These are phyloP conservation scores for Colletotrichum orchidophilum DNA, from an alignment of 2,329 filamentous ascomycete species.

Conservation along the genomic window DNA sequence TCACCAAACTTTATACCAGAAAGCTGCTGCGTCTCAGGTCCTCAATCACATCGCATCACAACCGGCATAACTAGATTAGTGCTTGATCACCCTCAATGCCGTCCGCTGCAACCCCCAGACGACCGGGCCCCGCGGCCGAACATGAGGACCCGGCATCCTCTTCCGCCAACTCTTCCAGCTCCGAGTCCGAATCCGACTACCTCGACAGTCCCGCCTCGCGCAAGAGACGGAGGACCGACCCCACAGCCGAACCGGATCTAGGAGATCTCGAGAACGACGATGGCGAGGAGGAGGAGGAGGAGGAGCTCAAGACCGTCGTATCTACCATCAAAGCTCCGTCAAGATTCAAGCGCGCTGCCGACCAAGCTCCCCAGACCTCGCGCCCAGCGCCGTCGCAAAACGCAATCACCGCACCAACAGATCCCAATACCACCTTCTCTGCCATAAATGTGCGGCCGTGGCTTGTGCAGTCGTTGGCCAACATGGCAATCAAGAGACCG, in stretches of 20 bases:
- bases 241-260: constrained; percentile 27
- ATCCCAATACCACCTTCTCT: constrained; percentile 73
- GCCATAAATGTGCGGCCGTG: constrained; percentile 81
- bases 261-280: constrained; percentile 40
- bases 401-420: constrained; percentile 60
- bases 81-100: constrained; percentile 22
- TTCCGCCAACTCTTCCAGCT: constrained; percentile 28
- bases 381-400: constrained; percentile 37
- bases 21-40: constrained; percentile 1
- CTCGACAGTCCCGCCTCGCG: constrained; percentile 56
- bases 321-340: constrained; percentile 62
- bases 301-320: constrained; percentile 45
- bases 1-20: background rate
- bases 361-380: constrained; percentile 33
- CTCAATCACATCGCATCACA: background rate
- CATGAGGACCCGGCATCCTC: constrained; percentile 24
- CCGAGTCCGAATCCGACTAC: constrained; percentile 56
- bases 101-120: constrained; percentile 12
- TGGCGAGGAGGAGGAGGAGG: constrained; percentile 41
- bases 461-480: constrained; percentile 82
- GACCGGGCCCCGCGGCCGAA: constrained; percentile 15
- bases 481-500: constrained; percentile 84
- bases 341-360: constrained; percentile 50
- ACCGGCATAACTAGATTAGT: background rate
- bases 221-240: constrained; percentile 55